phyloP scores from a whole-genome alignment of 495 filamentous ascomycete genomes.

The Neurospora sp. region DNA sequence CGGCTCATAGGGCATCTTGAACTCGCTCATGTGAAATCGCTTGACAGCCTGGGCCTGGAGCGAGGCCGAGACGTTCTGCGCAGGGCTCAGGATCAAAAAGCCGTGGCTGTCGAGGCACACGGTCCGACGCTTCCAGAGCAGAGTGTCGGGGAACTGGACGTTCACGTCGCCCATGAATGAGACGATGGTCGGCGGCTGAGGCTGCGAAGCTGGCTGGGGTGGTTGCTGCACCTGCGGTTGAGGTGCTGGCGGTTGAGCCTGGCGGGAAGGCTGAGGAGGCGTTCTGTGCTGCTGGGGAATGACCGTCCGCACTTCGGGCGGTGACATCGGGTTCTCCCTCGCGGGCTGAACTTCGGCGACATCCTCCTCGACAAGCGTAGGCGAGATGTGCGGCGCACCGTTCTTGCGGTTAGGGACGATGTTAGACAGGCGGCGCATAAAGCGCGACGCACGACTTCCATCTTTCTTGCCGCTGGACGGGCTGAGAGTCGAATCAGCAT shows the following conservation, averaged over 20 bases:
- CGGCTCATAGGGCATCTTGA: slow-evolving; percentile 64
- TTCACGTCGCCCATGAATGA: slow-evolving; percentile 77
- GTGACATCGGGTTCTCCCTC: not conserved
- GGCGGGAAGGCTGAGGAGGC: slow-evolving; percentile 2
- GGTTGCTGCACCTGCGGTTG: slow-evolving; percentile 1
- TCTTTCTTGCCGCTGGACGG: slow-evolving; percentile 45
- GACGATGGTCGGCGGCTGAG: slow-evolving; percentile 34
- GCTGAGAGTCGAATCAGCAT: slow-evolving; percentile 10
- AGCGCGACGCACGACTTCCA: slow-evolving; percentile 55
- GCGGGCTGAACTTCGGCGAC: slow-evolving; percentile 34
- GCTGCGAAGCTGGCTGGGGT: slow-evolving; percentile 9
- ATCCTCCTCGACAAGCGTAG: slow-evolving; percentile 56
- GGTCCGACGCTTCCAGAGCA: slow-evolving; percentile 84
- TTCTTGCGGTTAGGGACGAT: slow-evolving; percentile 49
- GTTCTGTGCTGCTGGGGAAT: not conserved
- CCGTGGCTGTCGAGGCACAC: slow-evolving; percentile 71
- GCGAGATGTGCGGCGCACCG: slow-evolving; percentile 42
- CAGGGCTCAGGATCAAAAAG: slow-evolving; percentile 59
- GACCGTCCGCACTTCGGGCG: not conserved
- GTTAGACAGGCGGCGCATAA: slow-evolving; percentile 73
- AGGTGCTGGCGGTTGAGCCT: slow-evolving; percentile 20
- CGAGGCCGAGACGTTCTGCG: slow-evolving; percentile 27
- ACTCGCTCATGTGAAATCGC: slow-evolving; percentile 72
- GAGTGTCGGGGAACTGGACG: slow-evolving; percentile 83
- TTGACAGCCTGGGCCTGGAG: slow-evolving; percentile 43